These are phyloP conservation scores for Gentiana dahurica DNA, from an alignment of 257 asterid genomes.

Conservation along the genomic window DNA sequence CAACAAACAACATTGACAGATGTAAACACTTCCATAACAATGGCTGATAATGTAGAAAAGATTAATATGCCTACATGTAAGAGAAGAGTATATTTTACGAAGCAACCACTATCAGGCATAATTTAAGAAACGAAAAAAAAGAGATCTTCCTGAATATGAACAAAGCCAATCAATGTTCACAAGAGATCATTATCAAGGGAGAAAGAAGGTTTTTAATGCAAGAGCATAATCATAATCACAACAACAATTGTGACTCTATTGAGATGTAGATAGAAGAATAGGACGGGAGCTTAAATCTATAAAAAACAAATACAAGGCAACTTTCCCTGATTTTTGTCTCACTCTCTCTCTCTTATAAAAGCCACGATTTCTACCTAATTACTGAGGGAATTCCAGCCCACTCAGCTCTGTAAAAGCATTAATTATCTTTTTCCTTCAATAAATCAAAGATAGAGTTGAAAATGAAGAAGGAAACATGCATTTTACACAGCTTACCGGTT, in stretches of 20 bases:
- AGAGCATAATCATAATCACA: background rate
- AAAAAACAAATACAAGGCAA: background rate
- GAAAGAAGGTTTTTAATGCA: no score
- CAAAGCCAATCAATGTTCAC: no score
- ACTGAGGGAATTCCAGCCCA: background rate
- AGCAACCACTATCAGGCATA: no score
- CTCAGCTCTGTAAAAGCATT: background rate
- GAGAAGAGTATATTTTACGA: no score
- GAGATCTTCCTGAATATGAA: no score
- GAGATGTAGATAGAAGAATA: background rate
- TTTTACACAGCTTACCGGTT: background rate
- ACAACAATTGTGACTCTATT: background rate
- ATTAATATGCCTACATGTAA: no score
- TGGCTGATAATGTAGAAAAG: no score
- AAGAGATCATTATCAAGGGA: no score
- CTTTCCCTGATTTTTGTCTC: background rate
- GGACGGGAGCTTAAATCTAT: background rate
- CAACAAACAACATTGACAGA: no score
- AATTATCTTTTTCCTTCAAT: background rate
- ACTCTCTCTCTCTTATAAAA: background rate
- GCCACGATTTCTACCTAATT: background rate
- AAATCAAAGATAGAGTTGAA: background rate
- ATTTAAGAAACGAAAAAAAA: no score
- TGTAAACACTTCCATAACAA: no score
- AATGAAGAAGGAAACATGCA: background rate